Evolutionary conservation across 2,329 filamentous ascomycete species (phyloP).

Genomic region (Fusarium scirpi): DNA sequence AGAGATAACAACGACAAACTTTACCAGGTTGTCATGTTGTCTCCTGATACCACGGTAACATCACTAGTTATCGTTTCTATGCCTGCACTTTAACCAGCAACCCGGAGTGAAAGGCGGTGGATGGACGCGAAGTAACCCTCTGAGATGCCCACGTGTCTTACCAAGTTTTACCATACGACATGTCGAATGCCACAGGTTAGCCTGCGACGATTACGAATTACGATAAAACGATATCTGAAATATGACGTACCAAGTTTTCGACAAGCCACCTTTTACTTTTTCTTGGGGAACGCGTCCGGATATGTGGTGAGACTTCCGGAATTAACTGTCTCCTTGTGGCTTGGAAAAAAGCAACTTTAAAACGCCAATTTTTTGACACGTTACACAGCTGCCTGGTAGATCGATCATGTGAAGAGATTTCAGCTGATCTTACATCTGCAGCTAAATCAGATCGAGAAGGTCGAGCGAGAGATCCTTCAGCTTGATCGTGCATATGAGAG

Average conservation of each 20-base stretch:
- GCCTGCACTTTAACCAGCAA: background rate
- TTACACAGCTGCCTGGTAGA: background rate
- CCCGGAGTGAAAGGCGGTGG: background rate
- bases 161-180: background rate
- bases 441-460: background rate
- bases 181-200: background rate
- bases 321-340: background rate
- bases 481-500: background rate
- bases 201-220: background rate
- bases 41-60: background rate
- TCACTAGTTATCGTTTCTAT: background rate
- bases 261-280: background rate
- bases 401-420: background rate
- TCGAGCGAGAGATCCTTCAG: background rate
- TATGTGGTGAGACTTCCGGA: background rate
- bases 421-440: background rate
- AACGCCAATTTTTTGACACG: background rate
- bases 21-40: background rate
- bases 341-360: background rate
- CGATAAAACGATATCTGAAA: background rate
- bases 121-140: background rate
- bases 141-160: background rate
- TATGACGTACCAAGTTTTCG: background rate
- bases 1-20: background rate
- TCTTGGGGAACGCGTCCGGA: background rate